Conservation (phyloP, 106 monocot genomes). For the Dioscorea dumetorum region DNA sequence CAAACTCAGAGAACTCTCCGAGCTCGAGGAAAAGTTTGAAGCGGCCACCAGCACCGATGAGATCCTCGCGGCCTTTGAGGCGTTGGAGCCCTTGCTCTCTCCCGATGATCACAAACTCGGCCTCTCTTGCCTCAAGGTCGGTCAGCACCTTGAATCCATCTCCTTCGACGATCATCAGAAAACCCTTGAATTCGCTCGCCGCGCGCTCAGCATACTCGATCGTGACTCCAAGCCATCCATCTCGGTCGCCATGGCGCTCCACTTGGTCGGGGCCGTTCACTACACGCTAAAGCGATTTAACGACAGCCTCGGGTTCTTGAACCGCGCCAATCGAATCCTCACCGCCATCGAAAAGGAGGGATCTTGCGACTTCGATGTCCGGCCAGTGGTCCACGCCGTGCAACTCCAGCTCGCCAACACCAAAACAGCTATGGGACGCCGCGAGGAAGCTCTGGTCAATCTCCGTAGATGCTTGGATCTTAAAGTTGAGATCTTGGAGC, state of each 20-base stretch:
- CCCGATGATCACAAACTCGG: constrained; percentile 28
- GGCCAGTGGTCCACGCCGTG: constrained; percentile 32
- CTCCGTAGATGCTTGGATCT: constrained; percentile 50
- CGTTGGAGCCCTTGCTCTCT: constrained; percentile 28
- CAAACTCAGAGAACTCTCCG: neutral
- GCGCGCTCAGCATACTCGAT: constrained; percentile 47
- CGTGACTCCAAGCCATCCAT: constrained; percentile 34
- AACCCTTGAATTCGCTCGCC: constrained; percentile 46
- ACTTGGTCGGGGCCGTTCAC: constrained; percentile 45
- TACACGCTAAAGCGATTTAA: constrained; percentile 35
- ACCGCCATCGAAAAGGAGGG: constrained; percentile 23
- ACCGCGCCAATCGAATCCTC: constrained; percentile 47
- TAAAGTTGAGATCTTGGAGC: constrained; percentile 41
- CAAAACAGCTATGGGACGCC: constrained; percentile 55
- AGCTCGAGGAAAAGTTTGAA: constrained; percentile 28
- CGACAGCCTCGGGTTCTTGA: constrained; percentile 67
- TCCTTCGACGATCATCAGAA: constrained; percentile 24
- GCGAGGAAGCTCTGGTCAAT: constrained; percentile 57
- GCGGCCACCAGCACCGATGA: constrained; percentile 25
- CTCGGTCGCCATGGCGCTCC: constrained; percentile 44
- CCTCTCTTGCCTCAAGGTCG: constrained; percentile 40
- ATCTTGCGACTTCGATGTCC: constrained; percentile 22
- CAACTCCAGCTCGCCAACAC: constrained; percentile 56
- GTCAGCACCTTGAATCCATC: constrained; percentile 36
- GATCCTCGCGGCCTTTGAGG: constrained; percentile 30